Evolutionary conservation across 1,284 basidiomycete genomes (phyloP).

Genomic region (Butyriboletus regius): DNA sequence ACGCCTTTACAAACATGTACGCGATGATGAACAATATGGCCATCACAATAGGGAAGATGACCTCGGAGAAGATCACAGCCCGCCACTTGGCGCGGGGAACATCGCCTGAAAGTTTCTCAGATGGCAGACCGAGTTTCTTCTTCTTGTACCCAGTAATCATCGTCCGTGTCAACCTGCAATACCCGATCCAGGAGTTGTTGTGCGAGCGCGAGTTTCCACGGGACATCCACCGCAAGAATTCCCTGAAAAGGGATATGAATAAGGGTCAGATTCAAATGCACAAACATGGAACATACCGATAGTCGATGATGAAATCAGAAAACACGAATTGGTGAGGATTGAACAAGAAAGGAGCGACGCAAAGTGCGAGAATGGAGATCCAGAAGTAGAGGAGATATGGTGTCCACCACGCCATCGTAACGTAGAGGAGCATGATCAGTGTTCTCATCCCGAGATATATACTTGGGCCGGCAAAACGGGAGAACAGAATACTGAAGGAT

Average conservation of each 20-base stretch:
- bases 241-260: conserved; percentile 41
- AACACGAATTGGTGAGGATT: conserved; percentile 95
- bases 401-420: conserved; percentile 83
- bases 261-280: conserved; percentile 1
- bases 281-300: conserved; percentile 51
- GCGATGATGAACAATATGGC: conserved; percentile 79
- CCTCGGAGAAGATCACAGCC: conserved; percentile 79
- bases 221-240: conserved; percentile 96
- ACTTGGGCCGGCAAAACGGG: conserved; percentile 90
- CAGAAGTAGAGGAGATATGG: conserved; percentile 93
- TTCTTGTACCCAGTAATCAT: conserved; percentile 97
- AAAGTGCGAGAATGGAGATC: conserved; percentile 80
- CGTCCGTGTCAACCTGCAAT: conserved; percentile 87
- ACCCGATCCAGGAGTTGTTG: conserved; percentile 95
- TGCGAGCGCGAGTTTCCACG: conserved; percentile 93
- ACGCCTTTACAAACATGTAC: conserved; percentile 85
- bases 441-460: conserved; percentile 94
- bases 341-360: conserved; percentile 89
- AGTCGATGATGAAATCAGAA: conserved; percentile 92
- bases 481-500: conserved; percentile 87
- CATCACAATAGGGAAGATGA: conserved; percentile 77
- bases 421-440: conserved; percentile 81
- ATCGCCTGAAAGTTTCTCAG: conserved; percentile 88
- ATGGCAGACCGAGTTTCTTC: conserved; percentile 88
- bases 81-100: conserved; percentile 86